phyloP scores from a whole-genome alignment of 129 eudicot species.

The Arctium lappa region DNA sequence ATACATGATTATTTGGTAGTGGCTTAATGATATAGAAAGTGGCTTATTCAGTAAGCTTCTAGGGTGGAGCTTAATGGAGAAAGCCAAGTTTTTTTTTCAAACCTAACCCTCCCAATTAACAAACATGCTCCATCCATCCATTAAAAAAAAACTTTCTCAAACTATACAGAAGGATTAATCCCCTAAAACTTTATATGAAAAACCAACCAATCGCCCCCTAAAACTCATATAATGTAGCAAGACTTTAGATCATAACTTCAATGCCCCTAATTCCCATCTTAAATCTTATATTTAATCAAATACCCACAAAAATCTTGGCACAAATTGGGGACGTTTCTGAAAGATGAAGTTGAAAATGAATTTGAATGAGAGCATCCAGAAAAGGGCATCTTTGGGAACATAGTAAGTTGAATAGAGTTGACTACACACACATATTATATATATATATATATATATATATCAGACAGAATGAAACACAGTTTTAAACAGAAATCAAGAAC shows the following conservation, averaged over 20 bases:
- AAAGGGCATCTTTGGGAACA: neutral
- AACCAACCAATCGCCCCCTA: neutral
- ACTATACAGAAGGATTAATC: too few relatives aligned
- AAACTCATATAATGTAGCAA: neutral
- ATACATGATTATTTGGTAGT: too few relatives aligned
- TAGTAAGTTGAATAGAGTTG: slow-evolving; percentile 19
- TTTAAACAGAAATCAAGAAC: slow-evolving; percentile 1
- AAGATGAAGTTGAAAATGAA: neutral
- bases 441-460: too few relatives aligned
- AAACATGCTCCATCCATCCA: too few relatives aligned
- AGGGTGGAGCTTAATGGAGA: too few relatives aligned
- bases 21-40: too few relatives aligned
- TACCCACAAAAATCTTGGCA: neutral
- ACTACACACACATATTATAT: neutral
- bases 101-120: too few relatives aligned
- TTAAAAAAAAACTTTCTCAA: too few relatives aligned
- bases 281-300: neutral
- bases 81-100: too few relatives aligned
- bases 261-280: neutral
- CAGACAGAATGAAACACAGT: neutral
- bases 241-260: too few relatives aligned
- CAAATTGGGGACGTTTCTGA: neutral
- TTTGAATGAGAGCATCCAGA: neutral
- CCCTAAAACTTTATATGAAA: too few relatives aligned
- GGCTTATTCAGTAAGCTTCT: too few relatives aligned